Base-by-base conservation (phyloP, 352 stramenopile species). In the Pelagophyceae sp. region DNA sequence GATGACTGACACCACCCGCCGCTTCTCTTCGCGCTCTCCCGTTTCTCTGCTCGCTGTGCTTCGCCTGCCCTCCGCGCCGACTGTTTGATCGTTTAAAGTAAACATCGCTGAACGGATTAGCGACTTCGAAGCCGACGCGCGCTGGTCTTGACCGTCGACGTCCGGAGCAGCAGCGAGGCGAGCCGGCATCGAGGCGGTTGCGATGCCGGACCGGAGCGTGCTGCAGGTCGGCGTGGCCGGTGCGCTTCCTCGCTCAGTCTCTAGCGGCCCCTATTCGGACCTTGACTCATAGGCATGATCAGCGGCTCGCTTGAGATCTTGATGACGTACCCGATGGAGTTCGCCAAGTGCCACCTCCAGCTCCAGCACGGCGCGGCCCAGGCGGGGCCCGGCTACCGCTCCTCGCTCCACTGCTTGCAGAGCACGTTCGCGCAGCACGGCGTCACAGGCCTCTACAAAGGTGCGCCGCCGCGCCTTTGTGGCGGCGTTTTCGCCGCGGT, bases 281-380 rank as follows among this genome's bases (percentile, higher is more conserved):
- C 11, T 23, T 23, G 23, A 23, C 11, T 11, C 45, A 23, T 54
- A 54, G 67, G 67, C 23, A 37, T 2, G 15, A 32, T 15, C 6
- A 37, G 35, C 38, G 67, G 67, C 6, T 58, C 35, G 27, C 51
- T 74, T 11, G 67, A 74, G 35, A 74, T 74, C 23, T 5, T 58
- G 23, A 23, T 50, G 2, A 74, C 67, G 15, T 74, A 74, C n/a
- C 67, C 67, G 33, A 17, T 74, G 17, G 67, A 74, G 38, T 74
- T 35, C 67, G 67, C 38, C 17, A 74, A 74, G 67, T 60, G 35
- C 5, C 33, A 74, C 35, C 35, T 74, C 17, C 67, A 74, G 38
- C 38, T 74, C 17, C 15, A 74, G 67, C 67, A 74, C 67, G 67
- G 67, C 35, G 67, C 67, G 20, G 67, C 67, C 35, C 17, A 23